These are phyloP conservation scores for Paramecium tetraurelia DNA, from an alignment of 73 alveolate genomes.

Conservation along the genomic window DNA sequence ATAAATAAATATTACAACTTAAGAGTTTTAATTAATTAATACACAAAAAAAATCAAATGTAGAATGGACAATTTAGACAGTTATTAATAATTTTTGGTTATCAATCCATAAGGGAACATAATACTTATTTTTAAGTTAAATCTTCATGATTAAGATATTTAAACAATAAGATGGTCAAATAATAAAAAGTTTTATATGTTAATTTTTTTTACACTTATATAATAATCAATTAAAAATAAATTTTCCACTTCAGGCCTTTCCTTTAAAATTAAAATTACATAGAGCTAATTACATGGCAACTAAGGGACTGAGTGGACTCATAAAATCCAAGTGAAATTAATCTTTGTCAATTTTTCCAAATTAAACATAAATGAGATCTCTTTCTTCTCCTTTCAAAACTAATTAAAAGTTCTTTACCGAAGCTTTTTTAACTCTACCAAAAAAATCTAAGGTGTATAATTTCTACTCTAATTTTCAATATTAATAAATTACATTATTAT, in stretches of 20 bases:
- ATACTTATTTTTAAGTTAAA: no score
- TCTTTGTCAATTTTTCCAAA: constrained; percentile 27
- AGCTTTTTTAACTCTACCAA: constrained; percentile 15
- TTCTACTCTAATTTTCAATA: neutral
- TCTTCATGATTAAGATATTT: no score
- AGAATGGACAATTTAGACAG: no score
- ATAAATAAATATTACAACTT: no score
- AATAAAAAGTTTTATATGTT: no score
- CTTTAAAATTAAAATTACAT: neutral
- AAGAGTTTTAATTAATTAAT: no score
- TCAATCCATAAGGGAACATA: no score
- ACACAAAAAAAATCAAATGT: no score
- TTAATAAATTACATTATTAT: neutral
- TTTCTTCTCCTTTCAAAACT: neutral
- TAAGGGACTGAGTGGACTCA: neutral
- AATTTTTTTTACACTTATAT: neutral
- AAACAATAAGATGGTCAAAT: neutral
- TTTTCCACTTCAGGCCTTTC: neutral
- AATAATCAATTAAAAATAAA: neutral
- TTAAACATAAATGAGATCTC: neutral
- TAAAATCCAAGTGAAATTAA: neutral
- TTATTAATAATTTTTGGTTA: no score
- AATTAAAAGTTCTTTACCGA: constrained; percentile 10
- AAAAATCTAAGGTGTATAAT: constrained; percentile 17
- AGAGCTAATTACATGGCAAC: neutral